Conservation (phyloP, 2,329 filamentous ascomycete genomes). For the Claviceps arundinis region DNA sequence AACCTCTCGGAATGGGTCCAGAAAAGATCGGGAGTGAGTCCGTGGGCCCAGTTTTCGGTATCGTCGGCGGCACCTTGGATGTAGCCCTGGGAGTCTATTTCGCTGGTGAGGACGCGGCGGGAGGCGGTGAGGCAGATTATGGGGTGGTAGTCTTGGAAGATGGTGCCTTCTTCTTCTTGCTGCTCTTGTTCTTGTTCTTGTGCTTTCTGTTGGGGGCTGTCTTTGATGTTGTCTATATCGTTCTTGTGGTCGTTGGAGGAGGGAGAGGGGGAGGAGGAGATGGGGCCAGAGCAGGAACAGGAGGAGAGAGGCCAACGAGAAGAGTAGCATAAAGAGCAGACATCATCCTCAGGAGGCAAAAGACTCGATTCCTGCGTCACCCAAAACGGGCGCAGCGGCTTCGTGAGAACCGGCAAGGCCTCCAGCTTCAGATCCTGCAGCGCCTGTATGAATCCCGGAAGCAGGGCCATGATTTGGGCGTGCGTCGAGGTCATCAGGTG, state of each 20-base stretch:
- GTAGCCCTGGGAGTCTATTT: slow-evolving; percentile 52
- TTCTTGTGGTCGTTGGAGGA: not conserved
- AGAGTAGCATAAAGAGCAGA: not conserved
- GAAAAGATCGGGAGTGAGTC: slow-evolving; percentile 65
- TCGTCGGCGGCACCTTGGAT: slow-evolving; percentile 94
- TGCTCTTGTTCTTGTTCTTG: too few relatives aligned
- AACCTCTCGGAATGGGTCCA: slow-evolving; percentile 56
- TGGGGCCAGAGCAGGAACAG: too few relatives aligned
- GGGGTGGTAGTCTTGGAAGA: slow-evolving; percentile 50
- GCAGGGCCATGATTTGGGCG: slow-evolving; percentile 56
- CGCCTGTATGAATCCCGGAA: slow-evolving; percentile 41
- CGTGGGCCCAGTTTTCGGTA: slow-evolving; percentile 80
- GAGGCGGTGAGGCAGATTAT: slow-evolving; percentile 82
- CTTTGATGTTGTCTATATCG: not conserved
- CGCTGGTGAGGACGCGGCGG: slow-evolving; percentile 52
- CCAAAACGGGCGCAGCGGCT: slow-evolving; percentile 70
- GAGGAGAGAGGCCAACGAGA: too few relatives aligned
- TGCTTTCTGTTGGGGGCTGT: too few relatives aligned
- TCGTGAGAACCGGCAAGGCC: slow-evolving; percentile 44
- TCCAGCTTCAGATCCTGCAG: slow-evolving; percentile 42
- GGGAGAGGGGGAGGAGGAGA: slow-evolving; percentile 4
- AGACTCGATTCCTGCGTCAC: slow-evolving; percentile 55
- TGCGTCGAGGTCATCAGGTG: slow-evolving; percentile 59
- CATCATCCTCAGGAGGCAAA: slow-evolving; percentile 5
- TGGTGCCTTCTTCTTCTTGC: slow-evolving; percentile 2